These are phyloP conservation scores for Euphorbia pulcherrima DNA, from an alignment of 345 rosid genomes.

Conservation along the genomic window DNA sequence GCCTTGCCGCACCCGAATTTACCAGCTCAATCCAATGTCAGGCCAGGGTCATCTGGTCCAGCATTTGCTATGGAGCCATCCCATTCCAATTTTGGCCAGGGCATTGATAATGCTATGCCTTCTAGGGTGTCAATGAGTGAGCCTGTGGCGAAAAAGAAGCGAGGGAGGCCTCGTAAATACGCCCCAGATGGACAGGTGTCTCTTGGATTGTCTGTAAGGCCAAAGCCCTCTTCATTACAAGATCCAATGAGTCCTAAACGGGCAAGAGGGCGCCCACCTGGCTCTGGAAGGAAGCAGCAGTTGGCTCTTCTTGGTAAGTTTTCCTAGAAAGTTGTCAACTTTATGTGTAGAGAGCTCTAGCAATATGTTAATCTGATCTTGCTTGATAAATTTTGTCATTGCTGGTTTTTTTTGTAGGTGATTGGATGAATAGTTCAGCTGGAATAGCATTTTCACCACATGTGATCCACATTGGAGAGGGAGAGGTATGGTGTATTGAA, in stretches of 20 bases:
- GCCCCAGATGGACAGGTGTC: constrained; percentile 83
- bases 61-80: constrained; percentile 53
- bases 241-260: constrained; percentile 55
- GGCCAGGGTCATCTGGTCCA: constrained; percentile 36
- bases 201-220: constrained; percentile 58
- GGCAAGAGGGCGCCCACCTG: constrained; percentile 91
- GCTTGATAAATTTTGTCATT: not conserved
- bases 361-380: not conserved
- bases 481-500: constrained; percentile 55
- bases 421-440: constrained; percentile 98
- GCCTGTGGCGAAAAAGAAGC: constrained; percentile 80
- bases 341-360: constrained; percentile 5
- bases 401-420: constrained; percentile 53
- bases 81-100: constrained; percentile 50
- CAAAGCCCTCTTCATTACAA: constrained; percentile 52
- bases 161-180: constrained; percentile 96
- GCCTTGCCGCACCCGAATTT: constrained; percentile 47
- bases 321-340: constrained; percentile 8
- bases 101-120: constrained; percentile 48
- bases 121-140: constrained; percentile 42
- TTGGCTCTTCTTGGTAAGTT: constrained; percentile 75
- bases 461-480: constrained; percentile 68
- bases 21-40: constrained; percentile 41
- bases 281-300: constrained; percentile 93
- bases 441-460: constrained; percentile 95